Evolutionary conservation across 768 basidiomycete species (phyloP), one percentile per base, ranked within the genome.

Genomic region (Cystofilobasidium capitatum): DNA sequence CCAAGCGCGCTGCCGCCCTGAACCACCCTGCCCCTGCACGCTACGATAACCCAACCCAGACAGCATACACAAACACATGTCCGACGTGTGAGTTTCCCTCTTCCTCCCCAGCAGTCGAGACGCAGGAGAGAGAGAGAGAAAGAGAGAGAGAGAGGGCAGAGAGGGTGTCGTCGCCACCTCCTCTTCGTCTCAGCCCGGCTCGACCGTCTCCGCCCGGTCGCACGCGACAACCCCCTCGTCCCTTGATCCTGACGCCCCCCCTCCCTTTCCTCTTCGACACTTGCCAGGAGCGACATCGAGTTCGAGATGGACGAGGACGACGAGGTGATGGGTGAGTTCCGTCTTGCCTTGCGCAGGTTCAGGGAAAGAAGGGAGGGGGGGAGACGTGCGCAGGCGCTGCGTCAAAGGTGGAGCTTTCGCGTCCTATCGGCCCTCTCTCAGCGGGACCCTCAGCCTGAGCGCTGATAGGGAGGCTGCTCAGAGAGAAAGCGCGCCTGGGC

Each of bases 1-100:
- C 47, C 9, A 8, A 10, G 12, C 47, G 22, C 47, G 12, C 47
- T 16, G 9, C 47, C 47, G 20, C 12, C 55, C n/a, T 57, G 6
- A 35, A 35, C 37, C 3, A 3, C 58, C 58, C 33, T 26, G 3
- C 37, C 35, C 6, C 13, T 3, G 37, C 37, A 35, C 35, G 16
- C 58, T 10, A 40, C 7, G 17, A 35, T 16, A 60, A 9, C 29
- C 35, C 7, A 22, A 60, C 8, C 58, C 5, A 5, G 37, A 26
- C 3, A 12, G 49, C 9, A 51, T 20, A 40, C 37, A 31, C 6
- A 31, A 31, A 8, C 2, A 17, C 24, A 66, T 66, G 65, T 66
- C 65, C 1, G 65, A 66, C 65, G 65, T 61, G 65, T 66, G 40
- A 51, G 65, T 54, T 37, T 22, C 22, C 22, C 29, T 10, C 31